A percentile compares a stretch with the other conserved stretches of the same genome.
These are phyloP conservation scores for Phialophora tarda DNA, from an alignment of 2,329 filamentous ascomycete species.

Conservation along the genomic window DNA sequence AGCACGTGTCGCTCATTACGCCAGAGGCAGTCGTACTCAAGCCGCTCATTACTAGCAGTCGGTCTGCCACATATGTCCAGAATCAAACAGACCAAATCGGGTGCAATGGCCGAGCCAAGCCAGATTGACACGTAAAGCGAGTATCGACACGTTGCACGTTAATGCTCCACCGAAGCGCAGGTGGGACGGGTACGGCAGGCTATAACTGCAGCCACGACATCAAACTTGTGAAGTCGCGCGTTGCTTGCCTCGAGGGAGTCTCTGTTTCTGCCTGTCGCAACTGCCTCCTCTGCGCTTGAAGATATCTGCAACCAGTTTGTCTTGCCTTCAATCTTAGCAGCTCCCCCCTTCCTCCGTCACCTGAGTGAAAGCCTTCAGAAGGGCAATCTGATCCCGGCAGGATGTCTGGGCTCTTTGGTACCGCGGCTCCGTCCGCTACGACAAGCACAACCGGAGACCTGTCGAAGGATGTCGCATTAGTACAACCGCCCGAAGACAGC, in stretches of 20 bases:
- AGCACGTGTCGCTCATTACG: not conserved
- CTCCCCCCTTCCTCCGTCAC: not conserved
- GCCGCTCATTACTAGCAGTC: not conserved
- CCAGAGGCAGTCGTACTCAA: not conserved
- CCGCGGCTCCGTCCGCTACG: slow-evolving; percentile 55
- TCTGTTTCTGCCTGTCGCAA: not conserved
- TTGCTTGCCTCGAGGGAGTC: not conserved
- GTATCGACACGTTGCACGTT: not conserved
- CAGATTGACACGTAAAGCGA: slow-evolving; percentile 1
- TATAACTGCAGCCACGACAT: not conserved
- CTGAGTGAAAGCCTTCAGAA: not conserved
- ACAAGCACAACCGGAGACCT: slow-evolving; percentile 86
- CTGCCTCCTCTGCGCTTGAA: not conserved
- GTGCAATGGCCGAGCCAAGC: slow-evolving; percentile 1
- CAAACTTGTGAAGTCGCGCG: not conserved
- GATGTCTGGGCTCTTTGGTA: slow-evolving; percentile 70
- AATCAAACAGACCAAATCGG: not conserved
- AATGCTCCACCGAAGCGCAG: not conserved
- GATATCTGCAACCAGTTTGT: not conserved
- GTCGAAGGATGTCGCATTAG: slow-evolving; percentile 82
- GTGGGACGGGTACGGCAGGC: not conserved
- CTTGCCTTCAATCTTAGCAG: too few relatives aligned
- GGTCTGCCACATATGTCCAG: not conserved
- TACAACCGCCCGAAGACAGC: slow-evolving; percentile 81
- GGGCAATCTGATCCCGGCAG: not conserved